Conservation (phyloP, 441 rosid species). For the Kokia cookei region DNA sequence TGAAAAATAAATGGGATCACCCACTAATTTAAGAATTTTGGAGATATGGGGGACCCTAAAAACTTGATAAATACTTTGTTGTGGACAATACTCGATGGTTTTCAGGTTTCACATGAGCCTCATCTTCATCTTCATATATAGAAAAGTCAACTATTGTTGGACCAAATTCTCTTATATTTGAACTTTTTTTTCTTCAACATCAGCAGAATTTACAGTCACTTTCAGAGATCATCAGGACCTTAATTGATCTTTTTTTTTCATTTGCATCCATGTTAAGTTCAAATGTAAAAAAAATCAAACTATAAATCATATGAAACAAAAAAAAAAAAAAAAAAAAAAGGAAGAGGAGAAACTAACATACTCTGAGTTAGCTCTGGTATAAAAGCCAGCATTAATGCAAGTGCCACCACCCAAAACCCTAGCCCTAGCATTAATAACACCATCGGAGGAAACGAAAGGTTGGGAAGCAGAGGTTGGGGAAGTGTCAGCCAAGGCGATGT, state of each 20-base stretch:
- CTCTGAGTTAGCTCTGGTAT: conserved; percentile 70
- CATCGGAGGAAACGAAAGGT: conserved; percentile 69
- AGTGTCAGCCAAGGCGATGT: conserved; percentile 63
- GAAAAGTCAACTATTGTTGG: background rate
- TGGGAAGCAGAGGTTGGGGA: conserved; percentile 80
- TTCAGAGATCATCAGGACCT: background rate
- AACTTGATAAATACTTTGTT: background rate
- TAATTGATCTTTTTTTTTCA: too few species aligned
- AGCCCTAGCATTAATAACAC: conserved; percentile 76
- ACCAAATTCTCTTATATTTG: background rate
- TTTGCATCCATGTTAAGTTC: background rate
- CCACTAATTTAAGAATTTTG: background rate
- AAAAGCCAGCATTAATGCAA: conserved; percentile 88
- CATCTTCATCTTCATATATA: too few species aligned
- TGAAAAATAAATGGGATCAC: background rate
- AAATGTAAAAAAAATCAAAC: background rate
- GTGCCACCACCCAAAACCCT: conserved; percentile 91
- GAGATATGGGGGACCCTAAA: background rate
- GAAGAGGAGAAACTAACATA: conserved; percentile 17
- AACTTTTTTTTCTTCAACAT: background rate
- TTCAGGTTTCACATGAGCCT: background rate
- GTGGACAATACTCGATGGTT: background rate
- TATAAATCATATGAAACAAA: background rate
- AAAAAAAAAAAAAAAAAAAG: background rate
- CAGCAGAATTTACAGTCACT: background rate